A percentile compares a stretch with the other conserved stretches of the same genome.
Evolutionary conservation across 2,329 filamentous ascomycete species (phyloP).

Genomic region (Penicillium psychrosexuale): DNA sequence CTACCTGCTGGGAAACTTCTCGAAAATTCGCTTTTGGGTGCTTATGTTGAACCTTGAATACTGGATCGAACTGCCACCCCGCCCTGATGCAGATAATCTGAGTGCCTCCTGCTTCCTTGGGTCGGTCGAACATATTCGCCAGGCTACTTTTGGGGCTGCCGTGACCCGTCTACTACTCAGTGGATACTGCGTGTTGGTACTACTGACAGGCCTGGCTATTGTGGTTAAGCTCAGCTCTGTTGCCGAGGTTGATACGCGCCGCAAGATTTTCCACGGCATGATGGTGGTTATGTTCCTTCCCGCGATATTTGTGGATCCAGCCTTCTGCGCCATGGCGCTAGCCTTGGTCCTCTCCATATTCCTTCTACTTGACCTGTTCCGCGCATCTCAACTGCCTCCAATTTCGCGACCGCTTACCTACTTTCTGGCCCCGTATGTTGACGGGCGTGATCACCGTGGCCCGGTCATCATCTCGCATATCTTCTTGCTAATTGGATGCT

Average conservation of each 20-base stretch:
- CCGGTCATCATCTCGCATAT: conserved; percentile 96
- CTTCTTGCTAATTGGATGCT: conserved; percentile 90
- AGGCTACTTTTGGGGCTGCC: conserved; percentile 65
- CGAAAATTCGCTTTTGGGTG: conserved; percentile 68
- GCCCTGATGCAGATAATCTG: conserved; percentile 28
- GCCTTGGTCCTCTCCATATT: conserved; percentile 77
- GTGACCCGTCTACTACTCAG: conserved; percentile 76
- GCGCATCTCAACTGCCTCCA: conserved; percentile 87
- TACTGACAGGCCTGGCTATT: conserved; percentile 67
- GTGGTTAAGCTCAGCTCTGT: conserved; percentile 72
- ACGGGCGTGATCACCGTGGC: conserved; percentile 86
- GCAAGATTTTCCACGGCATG: conserved; percentile 97
- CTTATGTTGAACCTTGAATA: conserved; percentile 64
- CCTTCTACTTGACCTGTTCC: conserved; percentile 80
- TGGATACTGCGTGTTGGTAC: conserved; percentile 68
- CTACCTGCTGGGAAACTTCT: conserved; percentile 79
- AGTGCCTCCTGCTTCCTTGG: conserved; percentile 51
- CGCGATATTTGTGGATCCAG: conserved; percentile 79
- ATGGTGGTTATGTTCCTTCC: conserved; percentile 96
- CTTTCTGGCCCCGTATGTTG: conserved; percentile 90
- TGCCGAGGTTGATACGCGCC: conserved; percentile 89
- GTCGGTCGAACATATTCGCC: conserved; percentile 65
- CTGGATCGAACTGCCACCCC: conserved; percentile 71
- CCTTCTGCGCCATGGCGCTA: conserved; percentile 77
- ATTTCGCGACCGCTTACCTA: conserved; percentile 78